phyloP scores from a whole-genome alignment of 768 basidiomycete species.

The Leccinum fibrillosum region DNA sequence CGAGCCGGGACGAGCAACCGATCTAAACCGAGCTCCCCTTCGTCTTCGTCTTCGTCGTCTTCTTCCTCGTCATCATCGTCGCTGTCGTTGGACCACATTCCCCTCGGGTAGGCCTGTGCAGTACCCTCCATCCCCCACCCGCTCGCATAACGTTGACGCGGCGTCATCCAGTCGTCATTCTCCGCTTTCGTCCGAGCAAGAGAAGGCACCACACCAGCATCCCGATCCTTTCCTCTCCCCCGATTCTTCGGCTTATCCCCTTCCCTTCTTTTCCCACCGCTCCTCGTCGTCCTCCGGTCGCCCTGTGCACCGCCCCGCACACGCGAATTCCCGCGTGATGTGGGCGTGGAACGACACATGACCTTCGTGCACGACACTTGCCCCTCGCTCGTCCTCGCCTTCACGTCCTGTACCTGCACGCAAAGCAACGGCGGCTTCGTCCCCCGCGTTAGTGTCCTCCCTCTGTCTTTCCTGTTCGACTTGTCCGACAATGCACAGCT shows the following conservation, averaged over 20 bases:
- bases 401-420: slow-evolving; percentile 32
- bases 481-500: slow-evolving; percentile 23
- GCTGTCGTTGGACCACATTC: slow-evolving; percentile 21
- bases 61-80: slow-evolving; percentile 36
- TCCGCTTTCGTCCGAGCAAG: slow-evolving; percentile 60
- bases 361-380: slow-evolving; percentile 54
- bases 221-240: slow-evolving; percentile 29
- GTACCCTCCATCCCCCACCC: slow-evolving; percentile 30
- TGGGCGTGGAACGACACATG: slow-evolving; percentile 67
- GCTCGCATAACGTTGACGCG: slow-evolving; percentile 32
- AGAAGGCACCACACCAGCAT: slow-evolving; percentile 47
- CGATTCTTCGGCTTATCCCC: slow-evolving; percentile 16
- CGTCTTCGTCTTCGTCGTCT: slow-evolving; percentile 40
- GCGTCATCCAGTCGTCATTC: slow-evolving; percentile 50
- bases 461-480: slow-evolving; percentile 23
- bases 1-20: slow-evolving; percentile 67
- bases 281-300: slow-evolving; percentile 7
- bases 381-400: slow-evolving; percentile 26
- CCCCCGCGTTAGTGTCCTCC: slow-evolving; percentile 3
- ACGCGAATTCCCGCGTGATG: slow-evolving; percentile 55
- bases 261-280: slow-evolving; percentile 26
- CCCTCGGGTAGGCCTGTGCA: slow-evolving; percentile 13
- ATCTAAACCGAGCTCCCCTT: slow-evolving; percentile 62
- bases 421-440: slow-evolving; percentile 33
- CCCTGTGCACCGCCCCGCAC: slow-evolving; percentile 28